phyloP scores from a whole-genome alignment of 1,284 basidiomycete genomes.

The Apiotrichum veenhuisii region DNA sequence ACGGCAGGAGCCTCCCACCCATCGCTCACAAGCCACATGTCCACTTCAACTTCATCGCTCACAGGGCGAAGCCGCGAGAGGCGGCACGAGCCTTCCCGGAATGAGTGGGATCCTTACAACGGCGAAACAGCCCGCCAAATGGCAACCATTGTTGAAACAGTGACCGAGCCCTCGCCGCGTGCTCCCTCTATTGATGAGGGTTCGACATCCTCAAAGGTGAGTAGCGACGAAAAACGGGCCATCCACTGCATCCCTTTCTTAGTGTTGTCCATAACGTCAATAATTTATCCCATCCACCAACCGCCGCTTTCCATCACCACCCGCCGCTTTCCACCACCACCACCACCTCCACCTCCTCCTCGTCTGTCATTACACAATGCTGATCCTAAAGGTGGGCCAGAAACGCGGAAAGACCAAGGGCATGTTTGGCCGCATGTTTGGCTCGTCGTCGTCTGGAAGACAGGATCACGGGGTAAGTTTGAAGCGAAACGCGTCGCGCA shows the following conservation, averaged over 20 bases:
- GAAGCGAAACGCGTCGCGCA: background rate
- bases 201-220: conserved; percentile 23
- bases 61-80: background rate
- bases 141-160: conserved; percentile 30
- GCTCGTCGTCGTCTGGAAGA: conserved; percentile 20
- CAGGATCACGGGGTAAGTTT: conserved; percentile 10
- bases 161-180: conserved; percentile 13
- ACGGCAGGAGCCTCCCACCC: background rate
- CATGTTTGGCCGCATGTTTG: conserved; percentile 49
- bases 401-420: conserved; percentile 35
- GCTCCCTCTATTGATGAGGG: conserved; percentile 28
- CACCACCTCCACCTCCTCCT: no score
- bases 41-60: background rate
- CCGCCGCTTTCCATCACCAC: background rate
- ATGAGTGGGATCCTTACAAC: conserved; percentile 3
- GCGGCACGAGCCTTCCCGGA: background rate
- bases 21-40: conserved; percentile 3
- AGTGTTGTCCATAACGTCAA: no score
- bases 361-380: background rate
- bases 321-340: background rate
- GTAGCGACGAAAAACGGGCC: conserved; percentile 4
- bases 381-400: background rate
- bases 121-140: conserved; percentile 16
- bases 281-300: background rate
- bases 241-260: background rate